Base-by-base conservation (phyloP, 768 basidiomycete species). In the Nidula microcarpa region DNA sequence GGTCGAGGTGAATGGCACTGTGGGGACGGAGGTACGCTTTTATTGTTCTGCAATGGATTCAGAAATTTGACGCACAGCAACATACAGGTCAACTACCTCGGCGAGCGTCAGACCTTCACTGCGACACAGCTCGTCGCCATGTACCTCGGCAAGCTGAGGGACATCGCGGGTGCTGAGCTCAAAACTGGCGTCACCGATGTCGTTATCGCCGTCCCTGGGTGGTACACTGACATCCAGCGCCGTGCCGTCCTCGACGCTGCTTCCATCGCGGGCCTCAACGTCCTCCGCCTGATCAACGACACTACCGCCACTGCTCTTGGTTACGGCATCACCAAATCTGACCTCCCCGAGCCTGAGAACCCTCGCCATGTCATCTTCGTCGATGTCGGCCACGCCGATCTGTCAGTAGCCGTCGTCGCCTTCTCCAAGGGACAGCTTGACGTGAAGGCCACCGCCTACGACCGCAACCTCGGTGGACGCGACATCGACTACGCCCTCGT, bases 321-420 rank as follows among this genome's bases (percentile, higher is more conserved):
- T 50, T 99, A 96, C 74, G 97, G 97, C 60, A 98, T 98, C 79
- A 99, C 96, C 59, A 99, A 99, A 74, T 85, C 89, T 30, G 97
- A 99, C 69, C 86, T 99, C 43, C 97, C 97, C 17, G 85, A 88
- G 11, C 68, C 85, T 34, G 94, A 95, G 56, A 74, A 68, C 58
- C 88, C 95, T 0, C 82, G 87, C 34, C 81, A 97, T 68, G 86
- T 99, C 69, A 89, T 88, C 57, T 98, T 99, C 64, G 84, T 98
- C 62, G 97, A 99, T 62, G 84, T 95, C 54, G 97, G 97, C 48
- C 97, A 98, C 78, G 91, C 93, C 5, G 84, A 84, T 73, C 79
- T 94, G 73, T 89, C 91, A 30, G 91, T 89, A 55, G 68, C 93
- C 61, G 81, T 98, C 65, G 86, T 94, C 51, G 91, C 91, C 16